A percentile compares a stretch with the other conserved stretches of the same genome.
phyloP scores from a whole-genome alignment of 495 filamentous ascomycete species.

The Penicillium canariense region DNA sequence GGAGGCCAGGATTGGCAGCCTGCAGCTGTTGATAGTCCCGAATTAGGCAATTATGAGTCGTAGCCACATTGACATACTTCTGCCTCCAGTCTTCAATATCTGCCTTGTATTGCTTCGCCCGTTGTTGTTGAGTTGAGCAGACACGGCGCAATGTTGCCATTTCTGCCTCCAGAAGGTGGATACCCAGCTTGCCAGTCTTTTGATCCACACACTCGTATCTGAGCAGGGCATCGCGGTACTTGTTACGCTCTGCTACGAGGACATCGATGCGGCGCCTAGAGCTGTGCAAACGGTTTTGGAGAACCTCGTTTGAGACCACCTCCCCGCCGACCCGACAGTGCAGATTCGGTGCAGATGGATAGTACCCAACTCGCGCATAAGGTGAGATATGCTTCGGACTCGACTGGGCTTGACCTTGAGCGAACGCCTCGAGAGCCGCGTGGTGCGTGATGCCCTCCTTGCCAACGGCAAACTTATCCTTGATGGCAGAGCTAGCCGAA shows the following conservation, averaged over 20 bases:
- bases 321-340: neutral
- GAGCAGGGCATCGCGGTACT: slow-evolving; percentile 8
- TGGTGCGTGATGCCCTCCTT: neutral
- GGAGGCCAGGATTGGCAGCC: neutral
- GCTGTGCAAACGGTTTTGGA: slow-evolving; percentile 1
- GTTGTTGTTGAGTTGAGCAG: slow-evolving; percentile 1
- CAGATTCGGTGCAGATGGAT: slow-evolving; percentile 9
- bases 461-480: neutral
- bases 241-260: slow-evolving; percentile 9
- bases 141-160: slow-evolving; percentile 1
- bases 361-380: slow-evolving; percentile 4
- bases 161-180: slow-evolving; percentile 9
- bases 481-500: neutral
- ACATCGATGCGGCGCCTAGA: slow-evolving; percentile 5
- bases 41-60: slow-evolving; percentile 9
- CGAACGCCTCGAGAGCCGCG: neutral
- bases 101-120: neutral
- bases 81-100: slow-evolving; percentile 3
- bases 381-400: slow-evolving; percentile 2
- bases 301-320: neutral
- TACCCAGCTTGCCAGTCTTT: slow-evolving; percentile 6
- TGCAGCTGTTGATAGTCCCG: slow-evolving; percentile 9
- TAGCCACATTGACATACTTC: neutral
- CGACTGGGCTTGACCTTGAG: neutral
- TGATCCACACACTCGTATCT: slow-evolving; percentile 9